Evolutionary conservation across 1,139 yeast species (phyloP), one percentile per base, ranked within the genome.

Genomic region (Candida sanyaensis): DNA sequence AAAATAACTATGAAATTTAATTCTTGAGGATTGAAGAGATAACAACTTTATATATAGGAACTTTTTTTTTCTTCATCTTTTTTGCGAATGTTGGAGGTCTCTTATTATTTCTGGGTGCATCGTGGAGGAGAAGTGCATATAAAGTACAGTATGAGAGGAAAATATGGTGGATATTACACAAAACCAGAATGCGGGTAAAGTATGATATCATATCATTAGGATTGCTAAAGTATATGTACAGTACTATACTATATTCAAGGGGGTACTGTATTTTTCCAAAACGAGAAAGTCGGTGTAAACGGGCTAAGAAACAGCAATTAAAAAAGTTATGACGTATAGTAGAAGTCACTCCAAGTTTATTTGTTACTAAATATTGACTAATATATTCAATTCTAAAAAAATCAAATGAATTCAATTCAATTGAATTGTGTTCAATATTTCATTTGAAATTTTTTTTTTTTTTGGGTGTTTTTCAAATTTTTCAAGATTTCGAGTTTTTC

Each of bases 191-290:
- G 3, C 9, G 28, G 2, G 11, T n/a, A n/a, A n/a, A n/a, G n/a
- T 37, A 37, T 37, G 41, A 37, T 37, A 37, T 37, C 41, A 37
- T 37, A 37, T 29, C 32, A 30, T 6, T 26, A 26, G 6, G 28
- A 6, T 26, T 26, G 9, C 9, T 26, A 26, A 26, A 8, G 28
- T 17, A 17, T n/a, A n/a, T 17, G 21, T 17, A 17, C 21, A 17
- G 21, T 17, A 17, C n/a, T n/a, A n/a, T n/a, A 17, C 21, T 17
- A 17, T 17, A 17, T 17, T 17, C 21, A 17, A 17, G 28, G 6
- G 28, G 28, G 28, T 26, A 6, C 9, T 6, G 9, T 26, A 26
- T 4, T 26, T 26, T 26, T 26, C 28, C 9, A 8, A 26, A 26
- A 26, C 28, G 28, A 26, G 28, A 26, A n/a, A 26, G 9, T 26